Percentiles rank a stretch among this genome's conserved stretches.
Evolutionary conservation across 1,284 basidiomycete species (phyloP).

Genomic region (Malassezia slooffiae): DNA sequence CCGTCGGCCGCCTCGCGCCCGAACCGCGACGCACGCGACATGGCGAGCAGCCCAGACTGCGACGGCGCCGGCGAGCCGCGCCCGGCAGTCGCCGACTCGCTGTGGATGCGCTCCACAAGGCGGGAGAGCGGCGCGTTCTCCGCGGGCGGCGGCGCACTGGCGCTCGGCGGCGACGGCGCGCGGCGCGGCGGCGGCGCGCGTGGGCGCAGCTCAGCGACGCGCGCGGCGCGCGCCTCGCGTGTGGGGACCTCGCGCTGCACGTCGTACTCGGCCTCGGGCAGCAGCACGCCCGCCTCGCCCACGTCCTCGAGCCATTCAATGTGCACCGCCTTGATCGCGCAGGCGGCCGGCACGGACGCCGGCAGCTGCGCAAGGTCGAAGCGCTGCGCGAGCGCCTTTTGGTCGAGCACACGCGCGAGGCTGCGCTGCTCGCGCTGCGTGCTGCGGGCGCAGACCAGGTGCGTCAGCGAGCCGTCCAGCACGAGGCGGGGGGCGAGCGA

Average conservation of each 20-base stretch:
- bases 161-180: background rate
- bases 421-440: slow-evolving; percentile 54
- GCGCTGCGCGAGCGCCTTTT: slow-evolving; percentile 7
- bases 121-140: too few relatives aligned
- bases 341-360: slow-evolving; percentile 48
- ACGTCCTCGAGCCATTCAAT: slow-evolving; percentile 79
- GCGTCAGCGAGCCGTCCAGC: slow-evolving; percentile 46
- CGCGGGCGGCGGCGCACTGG: background rate
- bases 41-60: background rate
- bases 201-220: slow-evolving; percentile 1
- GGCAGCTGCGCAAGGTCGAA: slow-evolving; percentile 1
- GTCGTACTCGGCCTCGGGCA: slow-evolving; percentile 28
- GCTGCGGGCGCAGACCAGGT: slow-evolving; percentile 50
- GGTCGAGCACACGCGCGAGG: slow-evolving; percentile 20
- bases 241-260: slow-evolving; percentile 17
- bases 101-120: background rate
- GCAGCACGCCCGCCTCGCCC: slow-evolving; percentile 55
- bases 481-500: slow-evolving; percentile 22
- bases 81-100: background rate
- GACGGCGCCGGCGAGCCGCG: too few relatives aligned
- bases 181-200: background rate
- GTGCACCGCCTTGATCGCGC: slow-evolving; percentile 62
- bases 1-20: background rate
- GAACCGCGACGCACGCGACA: slow-evolving; percentile 8
- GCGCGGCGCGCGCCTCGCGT: background rate